These are phyloP conservation scores for Alternaria solani DNA, from an alignment of 2,329 filamentous ascomycete species.

Conservation along the genomic window DNA sequence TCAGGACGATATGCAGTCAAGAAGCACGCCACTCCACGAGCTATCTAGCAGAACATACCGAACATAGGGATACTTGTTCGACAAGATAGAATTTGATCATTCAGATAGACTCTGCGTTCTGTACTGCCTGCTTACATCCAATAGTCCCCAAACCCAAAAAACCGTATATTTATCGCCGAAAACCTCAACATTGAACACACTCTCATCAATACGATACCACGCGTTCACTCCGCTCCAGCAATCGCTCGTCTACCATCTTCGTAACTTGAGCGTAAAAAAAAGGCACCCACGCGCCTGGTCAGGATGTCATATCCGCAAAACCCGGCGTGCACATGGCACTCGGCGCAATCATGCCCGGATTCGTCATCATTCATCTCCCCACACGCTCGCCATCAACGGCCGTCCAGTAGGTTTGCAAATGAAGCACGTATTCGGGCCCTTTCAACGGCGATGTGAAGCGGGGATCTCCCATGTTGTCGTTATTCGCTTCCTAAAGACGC, in stretches of 20 bases:
- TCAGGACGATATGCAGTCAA: not conserved
- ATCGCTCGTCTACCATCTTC: not conserved
- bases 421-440: not conserved
- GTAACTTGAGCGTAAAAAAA: not conserved
- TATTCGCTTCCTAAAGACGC: not conserved
- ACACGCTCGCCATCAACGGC: conserved; percentile 1
- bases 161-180: not conserved
- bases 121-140: not conserved
- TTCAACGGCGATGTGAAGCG: not conserved
- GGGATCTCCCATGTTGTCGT: not conserved
- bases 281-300: not conserved
- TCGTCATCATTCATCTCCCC: conserved; percentile 5
- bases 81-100: not conserved
- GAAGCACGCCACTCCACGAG: not conserved
- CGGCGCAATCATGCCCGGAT: not conserved
- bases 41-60: not conserved
- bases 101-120: not conserved
- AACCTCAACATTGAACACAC: not conserved
- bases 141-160: not conserved
- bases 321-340: not conserved
- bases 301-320: not conserved
- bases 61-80: not conserved
- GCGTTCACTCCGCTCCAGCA: not conserved
- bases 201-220: not conserved
- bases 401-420: not conserved